Percentiles rank a stretch among this genome's conserved stretches.
Conservation (phyloP, 1,284 basidiomycete genomes). For the Ceratobasidium sp. region DNA sequence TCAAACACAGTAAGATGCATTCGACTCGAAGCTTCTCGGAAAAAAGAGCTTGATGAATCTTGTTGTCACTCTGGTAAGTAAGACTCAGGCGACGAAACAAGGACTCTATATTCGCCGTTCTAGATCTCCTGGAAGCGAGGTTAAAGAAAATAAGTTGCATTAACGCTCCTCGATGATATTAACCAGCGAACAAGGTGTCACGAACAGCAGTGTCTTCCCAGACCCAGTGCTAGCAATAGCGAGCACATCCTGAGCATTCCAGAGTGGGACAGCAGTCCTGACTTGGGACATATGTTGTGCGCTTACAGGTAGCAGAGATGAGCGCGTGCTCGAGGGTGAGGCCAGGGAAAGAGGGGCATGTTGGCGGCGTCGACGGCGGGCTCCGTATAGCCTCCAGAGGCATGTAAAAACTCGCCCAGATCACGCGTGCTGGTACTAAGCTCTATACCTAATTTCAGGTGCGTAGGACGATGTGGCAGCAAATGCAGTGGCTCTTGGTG, state of each 20-base stretch:
- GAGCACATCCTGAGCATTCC: neutral
- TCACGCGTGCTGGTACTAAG: neutral
- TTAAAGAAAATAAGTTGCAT: neutral
- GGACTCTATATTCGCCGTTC: neutral
- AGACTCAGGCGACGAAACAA: slow-evolving; percentile 4
- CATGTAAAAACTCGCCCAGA: neutral
- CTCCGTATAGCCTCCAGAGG: neutral
- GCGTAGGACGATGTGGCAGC: neutral
- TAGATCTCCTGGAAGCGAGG: neutral
- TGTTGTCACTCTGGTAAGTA: slow-evolving; percentile 1
- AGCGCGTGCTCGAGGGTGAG: neutral
- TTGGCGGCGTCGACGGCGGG: neutral
- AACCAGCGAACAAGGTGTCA: neutral
- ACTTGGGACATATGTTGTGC: neutral
- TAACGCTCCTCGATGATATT: neutral
- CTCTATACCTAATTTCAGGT: neutral
- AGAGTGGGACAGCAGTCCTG: neutral
- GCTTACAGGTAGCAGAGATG: neutral
- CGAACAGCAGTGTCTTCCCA: neutral
- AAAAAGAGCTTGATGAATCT: neutral
- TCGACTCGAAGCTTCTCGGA: neutral
- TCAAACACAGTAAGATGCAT: neutral
- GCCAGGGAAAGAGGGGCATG: neutral
- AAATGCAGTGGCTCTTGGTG: neutral
- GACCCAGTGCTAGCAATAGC: neutral